Base-by-base conservation (phyloP, 352 stramenopile species). In the Thalassiosira hispida region DNA sequence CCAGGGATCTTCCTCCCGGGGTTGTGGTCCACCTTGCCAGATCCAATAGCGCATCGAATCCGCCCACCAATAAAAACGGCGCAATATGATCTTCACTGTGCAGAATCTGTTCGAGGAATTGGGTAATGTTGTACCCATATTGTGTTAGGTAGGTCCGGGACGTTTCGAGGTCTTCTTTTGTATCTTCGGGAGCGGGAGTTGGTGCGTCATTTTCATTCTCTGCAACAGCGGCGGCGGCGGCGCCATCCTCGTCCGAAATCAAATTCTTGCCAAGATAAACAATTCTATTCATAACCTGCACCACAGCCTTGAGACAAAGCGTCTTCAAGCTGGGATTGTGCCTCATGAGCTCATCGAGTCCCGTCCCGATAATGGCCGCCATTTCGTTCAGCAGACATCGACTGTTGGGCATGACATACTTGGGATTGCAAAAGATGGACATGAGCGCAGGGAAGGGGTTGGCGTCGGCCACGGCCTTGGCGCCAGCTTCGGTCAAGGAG, bases 301-400 rank as follows among this genome's bases (percentile, higher is more conserved):
- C 90, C 27, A 96, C 92, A 7, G 95, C 95, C 73, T 95, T 85
- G 44, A 98, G 93, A 6, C 95, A 90, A 33, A 91, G 79, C 38
- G 91, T 90, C 59, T 96, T 95, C 47, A 98, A 93, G 31, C 83
- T 92, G 33, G 95, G 91, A 46, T 98, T 94, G 81, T 98, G 96
- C 3, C 96, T 93, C 95, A 98, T 98, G 22, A 98, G 84, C 83
- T 99, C 96, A 81, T 98, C 97, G 38, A 98, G 86, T 9, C 96
- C 96, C 4, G 94, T 95, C 1, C 96, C 96, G 52, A 98, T 92
- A 35, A 98, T 96, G 11, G 95, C 92, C 20, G 95, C 91, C 55
- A 98, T 95, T 77, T 98, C 96, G 49, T 94, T 95, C 55, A 98
- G 90, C 8, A 98, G 89, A 67, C 94, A 97, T 46, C 97, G 72